Evolutionary conservation across 495 filamentous ascomycete species (phyloP).

Genomic region (Physcia stellaris): DNA sequence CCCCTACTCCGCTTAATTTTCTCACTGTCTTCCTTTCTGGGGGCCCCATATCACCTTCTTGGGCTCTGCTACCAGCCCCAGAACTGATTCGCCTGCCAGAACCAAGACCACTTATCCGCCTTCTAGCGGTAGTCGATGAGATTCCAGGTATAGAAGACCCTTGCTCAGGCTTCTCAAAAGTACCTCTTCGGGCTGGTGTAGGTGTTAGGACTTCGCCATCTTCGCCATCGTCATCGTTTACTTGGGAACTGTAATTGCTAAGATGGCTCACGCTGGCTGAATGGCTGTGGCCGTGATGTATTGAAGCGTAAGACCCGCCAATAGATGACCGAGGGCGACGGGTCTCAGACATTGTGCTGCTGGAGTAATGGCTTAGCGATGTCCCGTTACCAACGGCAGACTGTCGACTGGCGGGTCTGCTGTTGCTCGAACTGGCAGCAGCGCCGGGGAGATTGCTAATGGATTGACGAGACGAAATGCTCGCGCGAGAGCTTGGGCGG

Average conservation of each 20-base stretch:
- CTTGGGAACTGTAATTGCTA: constrained; percentile 11
- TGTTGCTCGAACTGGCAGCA: constrained; percentile 28
- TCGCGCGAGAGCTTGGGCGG: constrained; percentile 34
- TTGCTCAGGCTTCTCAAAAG: constrained; percentile 36
- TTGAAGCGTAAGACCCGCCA: constrained; percentile 24
- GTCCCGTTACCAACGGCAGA: constrained; percentile 55
- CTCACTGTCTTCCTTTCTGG: constrained; percentile 28
- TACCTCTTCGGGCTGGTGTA: constrained; percentile 39
- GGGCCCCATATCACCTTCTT: constrained; percentile 39
- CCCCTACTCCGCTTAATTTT: constrained; percentile 48
- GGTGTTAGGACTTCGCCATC: constrained; percentile 22
- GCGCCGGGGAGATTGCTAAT: constrained; percentile 12
- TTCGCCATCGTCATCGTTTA: constrained; percentile 13
- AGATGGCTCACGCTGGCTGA: constrained; percentile 20
- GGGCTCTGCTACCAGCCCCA: constrained; percentile 29
- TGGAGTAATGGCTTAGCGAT: constrained; percentile 35
- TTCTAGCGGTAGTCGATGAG: constrained; percentile 33
- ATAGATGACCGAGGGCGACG: constrained; percentile 42
- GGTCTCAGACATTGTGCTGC: constrained; percentile 20
- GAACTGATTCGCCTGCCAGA: constrained; percentile 30
- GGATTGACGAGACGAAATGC: constrained; percentile 25
- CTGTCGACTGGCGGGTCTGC: constrained; percentile 52
- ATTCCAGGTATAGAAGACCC: constrained; percentile 34
- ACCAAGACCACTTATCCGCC: constrained; percentile 13
- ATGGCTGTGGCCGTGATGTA: constrained; percentile 30